Conservation (phyloP, 169 alveolate species). For the Plasmodium inui region DNA sequence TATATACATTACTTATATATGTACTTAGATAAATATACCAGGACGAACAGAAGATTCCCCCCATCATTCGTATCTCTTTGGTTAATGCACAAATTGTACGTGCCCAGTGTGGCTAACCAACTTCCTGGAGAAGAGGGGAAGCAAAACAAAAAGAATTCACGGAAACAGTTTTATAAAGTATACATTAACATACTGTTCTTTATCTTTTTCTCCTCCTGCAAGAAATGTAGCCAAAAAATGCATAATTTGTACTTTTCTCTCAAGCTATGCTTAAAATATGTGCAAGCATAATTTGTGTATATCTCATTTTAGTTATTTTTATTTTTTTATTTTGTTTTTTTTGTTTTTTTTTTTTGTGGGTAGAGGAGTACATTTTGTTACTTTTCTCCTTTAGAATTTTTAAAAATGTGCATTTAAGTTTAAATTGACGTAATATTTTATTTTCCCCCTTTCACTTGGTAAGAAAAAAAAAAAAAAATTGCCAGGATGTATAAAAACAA, state of each 20-base stretch:
- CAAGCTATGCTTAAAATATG: neutral
- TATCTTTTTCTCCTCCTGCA: neutral
- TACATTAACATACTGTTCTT: neutral
- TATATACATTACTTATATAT: neutral
- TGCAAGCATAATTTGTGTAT: neutral
- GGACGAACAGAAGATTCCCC: neutral
- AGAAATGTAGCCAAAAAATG: neutral
- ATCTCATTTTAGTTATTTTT: neutral
- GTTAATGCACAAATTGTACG: neutral
- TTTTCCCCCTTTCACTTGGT: neutral
- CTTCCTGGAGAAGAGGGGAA: neutral
- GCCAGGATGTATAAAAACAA: neutral
- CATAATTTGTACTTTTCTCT: neutral
- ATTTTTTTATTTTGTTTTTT: neutral
- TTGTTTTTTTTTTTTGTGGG: neutral
- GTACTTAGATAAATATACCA: no score
- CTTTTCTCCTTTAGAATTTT: neutral
- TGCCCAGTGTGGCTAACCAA: neutral
- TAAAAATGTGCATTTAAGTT: neutral
- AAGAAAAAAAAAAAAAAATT: neutral
- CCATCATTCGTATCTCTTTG: neutral
- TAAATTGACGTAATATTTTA: neutral
- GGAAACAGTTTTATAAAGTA: neutral
- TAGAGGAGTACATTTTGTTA: neutral
- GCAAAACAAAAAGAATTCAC: conserved; percentile 2